Base-by-base conservation (phyloP, 2,329 filamentous ascomycete genomes). In the Chaetomiaceae sp. region DNA sequence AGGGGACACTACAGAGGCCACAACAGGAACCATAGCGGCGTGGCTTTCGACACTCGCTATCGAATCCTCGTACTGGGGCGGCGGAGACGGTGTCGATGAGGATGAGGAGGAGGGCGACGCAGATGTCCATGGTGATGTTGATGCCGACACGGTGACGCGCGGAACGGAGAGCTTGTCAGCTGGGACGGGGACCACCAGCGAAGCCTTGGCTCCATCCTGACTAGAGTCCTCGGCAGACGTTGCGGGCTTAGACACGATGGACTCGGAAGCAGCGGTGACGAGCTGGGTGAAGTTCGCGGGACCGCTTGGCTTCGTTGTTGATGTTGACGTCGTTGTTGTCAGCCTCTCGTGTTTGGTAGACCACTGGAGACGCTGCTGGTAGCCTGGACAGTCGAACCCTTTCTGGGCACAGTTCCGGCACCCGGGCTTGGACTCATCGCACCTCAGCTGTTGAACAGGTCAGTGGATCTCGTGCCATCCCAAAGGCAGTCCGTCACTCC, bases 311-410 rank as follows among this genome's bases (percentile, higher is more conserved):
- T 47, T 57, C 29, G 57, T 51, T n/a, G n/a, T n/a, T n/a, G n/a
- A n/a, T n/a, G n/a, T 56, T 11, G 57, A 27, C 33, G 45, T 57
- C 29, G 57, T 51, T 11, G 55, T 37, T 10, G 51, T 46, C 20
- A 57, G 55, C 16, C 54, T 49, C 34, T 65, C 62, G 54, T 65
- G 61, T 30, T 65, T 65, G 37, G 63, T 64, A 21, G 61, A 64
- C 63, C 63, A 65, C 42, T 64, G 62, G 10, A 65, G 59, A 27
- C 61, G 59, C 36, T 63, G 58, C 36, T 63, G 61, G 37, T 65
- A 65, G 40, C 63, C 63, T 1, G 62, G 62, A 46, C 63, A 65
- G 11, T 59, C 58, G 36, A 62, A 48, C 14, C 60, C 57, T 34
- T 63, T 63, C 42, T 61, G 61, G 20, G 51, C 40, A 50, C 63